Base-by-base conservation (phyloP, 768 basidiomycete genomes). In the Amanita fuliginea region DNA sequence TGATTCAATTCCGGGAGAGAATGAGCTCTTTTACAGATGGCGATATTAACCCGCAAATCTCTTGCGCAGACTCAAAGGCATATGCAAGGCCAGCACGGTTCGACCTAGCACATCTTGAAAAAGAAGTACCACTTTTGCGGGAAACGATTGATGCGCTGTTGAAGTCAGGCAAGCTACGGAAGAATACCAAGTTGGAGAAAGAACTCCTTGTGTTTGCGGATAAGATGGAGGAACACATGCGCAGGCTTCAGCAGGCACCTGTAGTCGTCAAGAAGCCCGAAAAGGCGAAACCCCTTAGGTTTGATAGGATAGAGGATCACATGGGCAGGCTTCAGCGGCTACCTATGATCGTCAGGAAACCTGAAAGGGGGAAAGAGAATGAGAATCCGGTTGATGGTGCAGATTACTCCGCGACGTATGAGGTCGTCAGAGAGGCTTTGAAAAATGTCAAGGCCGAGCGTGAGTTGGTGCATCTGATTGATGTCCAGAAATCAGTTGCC, bases 401-500 rank as follows among this genome's bases (percentile, higher is more conserved):
- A 8, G 50, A 61, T 46, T 13, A 22, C 21, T 48, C 46, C 19
- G 56, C 54, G 8, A 62, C 60, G 16, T 51, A 60, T 9, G 43
- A 57, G 13, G 49, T 53, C 16, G 36, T 65, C 32, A 18, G 49
- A 24, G 55, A 55, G 16, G 62, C 55, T 3, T 32, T 61, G 19
- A 26, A 47, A 1, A 51, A 36, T 1, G 46, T 32, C 22, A 53
- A 56, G 2, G 55, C 51, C 7, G 53, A 53, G 19, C 62, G 64
- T 21, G 56, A 62, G 21, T 50, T 67, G n/a, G 64, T 70, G 16
- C 65, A 64, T 49, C 60, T 70, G 3, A 46, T 67, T 28, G 67
- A 70, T 53, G 67, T 67, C 4, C 68, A 68, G 56, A 60, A 53
- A 30, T 68, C 67, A 4, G 66, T 70, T 10, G 60, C 61, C 39